Conservation (phyloP, 257 asterid genomes). For the Gentiana dahurica region DNA sequence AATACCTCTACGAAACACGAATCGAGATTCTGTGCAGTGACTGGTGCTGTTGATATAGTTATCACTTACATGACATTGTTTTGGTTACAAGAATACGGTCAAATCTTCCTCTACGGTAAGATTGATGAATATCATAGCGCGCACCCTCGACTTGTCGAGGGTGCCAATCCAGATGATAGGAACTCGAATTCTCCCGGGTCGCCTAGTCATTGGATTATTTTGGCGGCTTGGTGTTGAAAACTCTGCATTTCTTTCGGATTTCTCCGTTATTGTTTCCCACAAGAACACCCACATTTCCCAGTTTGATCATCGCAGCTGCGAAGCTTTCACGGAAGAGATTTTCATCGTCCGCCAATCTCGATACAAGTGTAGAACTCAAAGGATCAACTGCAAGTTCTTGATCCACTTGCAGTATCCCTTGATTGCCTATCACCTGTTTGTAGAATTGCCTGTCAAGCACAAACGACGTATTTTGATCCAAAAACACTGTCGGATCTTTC, state of each 20-base stretch:
- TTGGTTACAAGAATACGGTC: no score
- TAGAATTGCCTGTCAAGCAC: conserved; percentile 47
- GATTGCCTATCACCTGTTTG: conserved; percentile 21
- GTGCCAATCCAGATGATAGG: no score
- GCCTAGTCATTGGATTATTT: no score
- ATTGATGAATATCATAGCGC: no score
- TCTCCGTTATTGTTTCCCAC: conserved; percentile 7
- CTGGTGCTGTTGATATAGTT: no score
- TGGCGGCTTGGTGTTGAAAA: background rate
- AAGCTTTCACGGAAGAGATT: conserved; percentile 1
- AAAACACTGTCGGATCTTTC: conserved; percentile 22
- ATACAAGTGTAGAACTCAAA: background rate
- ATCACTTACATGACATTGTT: no score
- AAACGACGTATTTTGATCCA: conserved; percentile 40
- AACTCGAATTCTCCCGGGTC: no score
- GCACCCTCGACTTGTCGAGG: no score
- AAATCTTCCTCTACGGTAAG: no score
- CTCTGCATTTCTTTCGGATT: conserved; percentile 5
- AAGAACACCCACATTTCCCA: conserved; percentile 12
- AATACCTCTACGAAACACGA: no score
- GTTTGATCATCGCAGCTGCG: conserved; percentile 1
- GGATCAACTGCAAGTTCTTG: conserved; percentile 36
- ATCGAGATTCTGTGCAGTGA: no score
- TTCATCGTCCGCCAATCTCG: background rate
- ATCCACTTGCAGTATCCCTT: conserved; percentile 50